Percentiles rank a stretch among this genome's conserved stretches.
phyloP scores from a whole-genome alignment of 352 stramenopile species.

The Thraustochytrium sp. region DNA sequence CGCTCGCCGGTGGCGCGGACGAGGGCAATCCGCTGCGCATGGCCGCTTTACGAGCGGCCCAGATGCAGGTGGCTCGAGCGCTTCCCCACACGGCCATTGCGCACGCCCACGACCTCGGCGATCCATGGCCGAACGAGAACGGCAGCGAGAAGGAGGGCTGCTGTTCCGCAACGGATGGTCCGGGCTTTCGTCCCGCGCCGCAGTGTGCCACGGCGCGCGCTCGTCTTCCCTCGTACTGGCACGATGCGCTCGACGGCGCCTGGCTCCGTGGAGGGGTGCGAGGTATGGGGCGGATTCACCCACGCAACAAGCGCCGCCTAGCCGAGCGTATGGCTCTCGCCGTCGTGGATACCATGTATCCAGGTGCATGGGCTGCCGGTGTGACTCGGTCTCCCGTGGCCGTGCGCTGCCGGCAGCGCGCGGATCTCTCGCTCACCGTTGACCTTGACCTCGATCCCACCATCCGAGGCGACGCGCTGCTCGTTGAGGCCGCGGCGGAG shows the following conservation, averaged over 20 bases:
- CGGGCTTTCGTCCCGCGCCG: not conserved
- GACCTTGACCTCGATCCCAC: not conserved
- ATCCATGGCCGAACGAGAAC: not conserved
- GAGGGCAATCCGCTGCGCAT: not conserved
- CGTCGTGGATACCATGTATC: not conserved
- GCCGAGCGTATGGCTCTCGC: not conserved
- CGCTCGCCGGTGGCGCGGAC: not conserved
- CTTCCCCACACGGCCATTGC: not conserved
- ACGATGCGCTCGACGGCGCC: not conserved
- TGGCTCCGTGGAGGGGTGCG: not conserved
- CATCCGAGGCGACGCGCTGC: not conserved
- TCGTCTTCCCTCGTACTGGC: not conserved
- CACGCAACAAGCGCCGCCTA: not conserved
- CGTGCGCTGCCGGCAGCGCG: not conserved
- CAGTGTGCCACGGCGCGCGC: not conserved
- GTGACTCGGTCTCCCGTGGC: not conserved
- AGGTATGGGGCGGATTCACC: constrained; percentile 9
- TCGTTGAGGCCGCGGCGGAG: not conserved
- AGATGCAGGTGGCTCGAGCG: not conserved
- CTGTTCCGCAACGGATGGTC: not conserved
- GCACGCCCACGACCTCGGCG: constrained; percentile 2
- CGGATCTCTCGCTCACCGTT: not conserved
- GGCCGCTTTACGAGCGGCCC: not conserved
- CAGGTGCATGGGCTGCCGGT: not conserved
- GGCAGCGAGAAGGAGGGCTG: not conserved